A percentile compares a stretch with the other conserved stretches of the same genome.
phyloP scores from a whole-genome alignment of 352 stramenopile species.

The Phytopythium ostracodes region DNA sequence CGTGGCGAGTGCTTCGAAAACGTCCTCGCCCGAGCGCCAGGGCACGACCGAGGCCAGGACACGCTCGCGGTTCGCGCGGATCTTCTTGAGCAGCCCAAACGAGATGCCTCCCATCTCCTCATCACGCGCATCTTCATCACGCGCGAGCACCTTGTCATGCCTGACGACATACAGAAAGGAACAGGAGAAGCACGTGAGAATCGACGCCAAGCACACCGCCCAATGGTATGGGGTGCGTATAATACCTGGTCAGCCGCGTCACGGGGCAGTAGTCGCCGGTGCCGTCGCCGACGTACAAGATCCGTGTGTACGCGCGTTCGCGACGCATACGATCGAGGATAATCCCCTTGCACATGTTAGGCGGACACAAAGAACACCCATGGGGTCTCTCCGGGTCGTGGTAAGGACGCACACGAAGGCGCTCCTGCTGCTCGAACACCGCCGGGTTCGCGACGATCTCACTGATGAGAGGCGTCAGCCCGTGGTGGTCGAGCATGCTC shows the following conservation, averaged over 20 bases:
- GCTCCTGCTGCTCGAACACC: conserved; percentile 24
- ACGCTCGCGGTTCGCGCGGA: conserved; percentile 25
- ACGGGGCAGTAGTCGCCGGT: conserved; percentile 65
- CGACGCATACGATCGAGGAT: conserved; percentile 52
- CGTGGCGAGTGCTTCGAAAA: conserved; percentile 44
- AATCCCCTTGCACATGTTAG: conserved; percentile 81
- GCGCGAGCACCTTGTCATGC: conserved; percentile 64
- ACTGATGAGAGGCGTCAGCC: conserved; percentile 24
- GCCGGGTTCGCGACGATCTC: conserved; percentile 60
- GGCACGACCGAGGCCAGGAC: conserved; percentile 45
- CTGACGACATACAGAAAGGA: conserved; percentile 10
- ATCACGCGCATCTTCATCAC: conserved; percentile 12
- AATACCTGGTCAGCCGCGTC: conserved; percentile 54
- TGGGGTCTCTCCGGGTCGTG: conserved; percentile 37
- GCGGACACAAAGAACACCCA: conserved; percentile 50
- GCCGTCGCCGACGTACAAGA: conserved; percentile 80
- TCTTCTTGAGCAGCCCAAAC: conserved; percentile 49
- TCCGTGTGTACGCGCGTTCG: conserved; percentile 25
- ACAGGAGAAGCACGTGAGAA: neutral
- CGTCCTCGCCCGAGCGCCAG: conserved; percentile 63
- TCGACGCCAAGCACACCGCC: neutral
- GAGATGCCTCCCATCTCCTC: conserved; percentile 24
- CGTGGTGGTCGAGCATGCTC: conserved; percentile 54
- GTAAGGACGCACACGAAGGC: conserved; percentile 43
- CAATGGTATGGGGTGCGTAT: too few species aligned